These are phyloP conservation scores for Pseudonitzschia pungens DNA, from an alignment of 108 stramenopile species.

Conservation along the genomic window DNA sequence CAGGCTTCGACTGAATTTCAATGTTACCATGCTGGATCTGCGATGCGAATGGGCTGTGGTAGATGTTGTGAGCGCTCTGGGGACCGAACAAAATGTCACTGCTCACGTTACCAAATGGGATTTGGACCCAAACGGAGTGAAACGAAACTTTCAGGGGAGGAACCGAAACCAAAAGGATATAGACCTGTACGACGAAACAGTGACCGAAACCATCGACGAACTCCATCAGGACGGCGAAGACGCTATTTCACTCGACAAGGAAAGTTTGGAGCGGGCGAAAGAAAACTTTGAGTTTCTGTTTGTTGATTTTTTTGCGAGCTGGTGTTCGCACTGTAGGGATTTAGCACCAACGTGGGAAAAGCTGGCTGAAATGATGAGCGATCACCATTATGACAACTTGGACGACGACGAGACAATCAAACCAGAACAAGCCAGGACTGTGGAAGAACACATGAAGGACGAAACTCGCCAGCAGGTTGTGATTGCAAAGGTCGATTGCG, in stretches of 20 bases:
- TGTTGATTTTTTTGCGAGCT: conserved; percentile 56
- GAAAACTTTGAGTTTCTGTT: conserved; percentile 51
- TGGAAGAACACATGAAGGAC: conserved; percentile 69
- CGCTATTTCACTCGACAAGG: conserved; percentile 60
- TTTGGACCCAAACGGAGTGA: conserved; percentile 81
- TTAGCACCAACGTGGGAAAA: conserved; percentile 88
- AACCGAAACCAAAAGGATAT: conserved; percentile 81
- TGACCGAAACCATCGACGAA: conserved; percentile 82
- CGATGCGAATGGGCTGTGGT: conserved; percentile 87
- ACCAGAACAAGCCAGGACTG: conserved; percentile 63
- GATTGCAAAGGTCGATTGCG: conserved; percentile 88
- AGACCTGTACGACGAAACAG: conserved; percentile 54
- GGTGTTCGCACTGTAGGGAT: conserved; percentile 89
- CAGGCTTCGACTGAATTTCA: conserved; percentile 84
- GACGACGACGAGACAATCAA: conserved; percentile 58
- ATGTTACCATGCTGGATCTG: conserved; percentile 91
- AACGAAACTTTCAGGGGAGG: conserved; percentile 67
- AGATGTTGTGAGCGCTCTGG: conserved; percentile 72
- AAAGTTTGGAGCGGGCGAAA: conserved; percentile 39
- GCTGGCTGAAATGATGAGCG: conserved; percentile 76
- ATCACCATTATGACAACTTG: conserved; percentile 43
- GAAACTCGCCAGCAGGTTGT: conserved; percentile 68
- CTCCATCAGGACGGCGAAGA: conserved; percentile 83
- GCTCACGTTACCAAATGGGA: conserved; percentile 89
- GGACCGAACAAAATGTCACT: conserved; percentile 94